phyloP scores from a whole-genome alignment of 768 basidiomycete species.

The Leucocoprinus birnbaumii region DNA sequence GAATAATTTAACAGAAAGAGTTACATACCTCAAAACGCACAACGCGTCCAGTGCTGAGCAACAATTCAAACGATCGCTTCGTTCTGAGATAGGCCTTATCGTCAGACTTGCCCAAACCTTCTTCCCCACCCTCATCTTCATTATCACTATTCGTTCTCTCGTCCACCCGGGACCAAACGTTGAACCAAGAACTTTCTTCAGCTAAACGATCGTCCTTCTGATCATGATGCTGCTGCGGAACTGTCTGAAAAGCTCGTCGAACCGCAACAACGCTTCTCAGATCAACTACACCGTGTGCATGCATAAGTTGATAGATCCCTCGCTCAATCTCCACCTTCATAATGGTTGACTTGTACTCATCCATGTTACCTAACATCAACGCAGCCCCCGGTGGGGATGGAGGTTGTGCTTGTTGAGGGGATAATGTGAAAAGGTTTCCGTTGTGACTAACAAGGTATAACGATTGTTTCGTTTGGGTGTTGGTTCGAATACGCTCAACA shows the following conservation, averaged over 20 bases:
- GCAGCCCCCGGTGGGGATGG: slow-evolving; percentile 65
- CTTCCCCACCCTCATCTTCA: slow-evolving; percentile 66
- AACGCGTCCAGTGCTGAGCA: slow-evolving; percentile 64
- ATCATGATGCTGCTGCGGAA: slow-evolving; percentile 33
- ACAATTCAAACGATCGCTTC: slow-evolving; percentile 75
- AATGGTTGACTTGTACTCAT: slow-evolving; percentile 32
- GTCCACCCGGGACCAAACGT: slow-evolving; percentile 32
- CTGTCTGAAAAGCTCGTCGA: slow-evolving; percentile 54
- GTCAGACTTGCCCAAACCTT: slow-evolving; percentile 35
- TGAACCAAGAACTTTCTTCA: slow-evolving; percentile 28
- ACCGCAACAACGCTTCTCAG: slow-evolving; percentile 67
- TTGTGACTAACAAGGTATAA: slow-evolving; percentile 73
- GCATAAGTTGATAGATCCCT: slow-evolving; percentile 60
- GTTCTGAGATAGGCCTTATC: slow-evolving; percentile 49
- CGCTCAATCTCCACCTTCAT: slow-evolving; percentile 55
- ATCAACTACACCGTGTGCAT: slow-evolving; percentile 69
- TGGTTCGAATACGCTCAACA: slow-evolving; percentile 65
- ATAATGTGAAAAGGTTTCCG: slow-evolving; percentile 66
- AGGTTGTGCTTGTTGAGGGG: slow-evolving; percentile 52
- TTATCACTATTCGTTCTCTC: slow-evolving; percentile 48
- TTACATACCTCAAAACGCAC: slow-evolving; percentile 74
- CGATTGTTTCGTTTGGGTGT: slow-evolving; percentile 51
- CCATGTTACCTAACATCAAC: slow-evolving; percentile 22
- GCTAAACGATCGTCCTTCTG: slow-evolving; percentile 26
- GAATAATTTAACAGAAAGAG: neutral